Evolutionary conservation across 192 early-diverging fungal genomes (phyloP).

Genomic region (Rhizophlyctis rosea): DNA sequence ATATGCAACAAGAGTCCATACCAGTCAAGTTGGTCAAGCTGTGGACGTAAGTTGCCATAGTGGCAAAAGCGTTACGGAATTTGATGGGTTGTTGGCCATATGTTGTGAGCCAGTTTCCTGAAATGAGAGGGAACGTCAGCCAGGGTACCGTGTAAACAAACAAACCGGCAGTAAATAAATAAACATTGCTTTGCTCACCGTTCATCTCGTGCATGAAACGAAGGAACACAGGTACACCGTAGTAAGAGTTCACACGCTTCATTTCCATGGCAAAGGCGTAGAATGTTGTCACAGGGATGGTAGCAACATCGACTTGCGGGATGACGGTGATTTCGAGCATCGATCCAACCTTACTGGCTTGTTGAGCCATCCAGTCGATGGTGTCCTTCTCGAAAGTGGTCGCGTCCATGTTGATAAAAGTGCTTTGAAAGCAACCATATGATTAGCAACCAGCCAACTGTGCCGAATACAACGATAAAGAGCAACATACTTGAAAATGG

Average conservation of each 20-base stretch:
- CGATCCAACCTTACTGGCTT: slow-evolving; percentile 11
- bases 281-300: slow-evolving; percentile 11
- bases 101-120: neutral
- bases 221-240: slow-evolving; percentile 37
- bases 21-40: slow-evolving; percentile 41
- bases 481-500: slow-evolving; percentile 4
- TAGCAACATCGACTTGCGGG: neutral
- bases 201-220: slow-evolving; percentile 47
- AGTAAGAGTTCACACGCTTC: slow-evolving; percentile 20
- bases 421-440: slow-evolving; percentile 1
- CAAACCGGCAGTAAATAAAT: too few species aligned
- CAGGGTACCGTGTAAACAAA: too few species aligned
- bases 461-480: neutral
- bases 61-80: slow-evolving; percentile 25
- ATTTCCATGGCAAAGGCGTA: slow-evolving; percentile 13
- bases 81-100: slow-evolving; percentile 33
- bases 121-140: too few species aligned
- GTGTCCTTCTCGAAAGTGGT: slow-evolving; percentile 16
- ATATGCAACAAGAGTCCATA: neutral
- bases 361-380: slow-evolving; percentile 31
- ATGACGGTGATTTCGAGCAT: slow-evolving; percentile 35
- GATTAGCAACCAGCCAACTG: neutral
- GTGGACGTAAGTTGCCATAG: slow-evolving; percentile 27
- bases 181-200: slow-evolving; percentile 27
- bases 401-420: slow-evolving; percentile 13